These are phyloP conservation scores for Penicillium brasilianum DNA, from an alignment of 2,329 filamentous ascomycete species.

Conservation along the genomic window DNA sequence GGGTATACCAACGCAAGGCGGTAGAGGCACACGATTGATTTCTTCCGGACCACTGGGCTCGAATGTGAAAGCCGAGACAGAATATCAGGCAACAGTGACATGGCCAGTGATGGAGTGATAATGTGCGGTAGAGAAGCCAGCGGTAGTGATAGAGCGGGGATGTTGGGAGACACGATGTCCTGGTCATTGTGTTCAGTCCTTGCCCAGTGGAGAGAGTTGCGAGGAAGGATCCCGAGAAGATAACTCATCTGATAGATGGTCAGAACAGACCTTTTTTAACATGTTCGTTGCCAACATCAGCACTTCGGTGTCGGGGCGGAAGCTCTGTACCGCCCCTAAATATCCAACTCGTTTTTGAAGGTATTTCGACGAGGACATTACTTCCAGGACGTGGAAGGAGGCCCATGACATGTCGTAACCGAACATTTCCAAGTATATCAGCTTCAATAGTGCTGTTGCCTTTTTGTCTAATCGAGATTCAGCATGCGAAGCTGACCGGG, in stretches of 20 bases:
- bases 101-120: conserved; percentile 87
- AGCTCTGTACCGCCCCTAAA: conserved; percentile 92
- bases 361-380: conserved; percentile 96
- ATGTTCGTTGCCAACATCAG: conserved; percentile 97
- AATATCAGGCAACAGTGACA: conserved; percentile 85
- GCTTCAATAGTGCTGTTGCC: conserved; percentile 91
- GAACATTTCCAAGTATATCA: conserved; percentile 98
- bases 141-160: conserved; percentile 79
- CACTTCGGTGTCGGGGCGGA: conserved; percentile 92
- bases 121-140: conserved; percentile 92
- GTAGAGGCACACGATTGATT: conserved; percentile 93
- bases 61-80: conserved; percentile 86
- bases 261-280: conserved; percentile 75
- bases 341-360: conserved; percentile 95
- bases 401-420: conserved; percentile 99
- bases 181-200: conserved; percentile 29
- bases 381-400: conserved; percentile 95
- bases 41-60: conserved; percentile 85
- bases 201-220: not conserved
- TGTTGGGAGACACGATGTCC: conserved; percentile 69
- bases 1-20: conserved; percentile 94
- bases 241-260: not conserved
- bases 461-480: conserved; percentile 72
- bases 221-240: not conserved
- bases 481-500: conserved; percentile 10